Base-by-base conservation (phyloP, 805 yeast species). In the Lipomyces mesembrius region DNA sequence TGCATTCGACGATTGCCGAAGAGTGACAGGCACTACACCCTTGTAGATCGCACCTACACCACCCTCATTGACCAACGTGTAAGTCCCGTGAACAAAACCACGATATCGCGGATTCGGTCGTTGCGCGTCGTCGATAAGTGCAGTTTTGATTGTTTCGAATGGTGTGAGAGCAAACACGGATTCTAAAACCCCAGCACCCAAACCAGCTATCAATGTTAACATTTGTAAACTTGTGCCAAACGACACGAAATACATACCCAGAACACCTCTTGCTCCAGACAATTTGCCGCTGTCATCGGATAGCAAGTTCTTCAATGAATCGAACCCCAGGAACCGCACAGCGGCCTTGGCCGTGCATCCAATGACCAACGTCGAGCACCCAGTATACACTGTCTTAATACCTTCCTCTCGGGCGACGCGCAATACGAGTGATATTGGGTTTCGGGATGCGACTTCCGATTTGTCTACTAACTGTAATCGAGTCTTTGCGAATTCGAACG, bases 281-380 rank as follows among this genome's bases (percentile, higher is more conserved):
- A 95, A 80, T 77, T 91, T 90, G 6, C 98, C 98, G 69, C 90
- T 85, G 72, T 87, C 87, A 77, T 95, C 98, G 35, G 88, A 86
- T 64, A 94, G 81, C 39, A 89, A 72, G 62, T 86, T 83, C 77
- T 92, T 93, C 77, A 95, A 90, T 20, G 89, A 83, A 77, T 95
- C 99, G 75, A 91, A 94, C 1, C 98, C 98, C 17, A 94, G 82
- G 78, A 94, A 94, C 70, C 99, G 83, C 2, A 94, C 94, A n/a
- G 96, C 90, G 0, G 98, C 98, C 78, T 95, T 94, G 64, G 91
- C 95, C 0, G 98, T 93, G 77, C 94, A 94, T 51, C 99, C 99
- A 49, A 93, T 89, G 39, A 94, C 96, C 75, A 92, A 91, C 0
- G 98, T 97, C 0, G 97, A 96, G 81, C 98, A 94, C 17, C 99